Evolutionary conservation across 2,329 filamentous ascomycete species (phyloP), one percentile per base, ranked within the genome.

Genomic region (Chrysoporthe puriensis): DNA sequence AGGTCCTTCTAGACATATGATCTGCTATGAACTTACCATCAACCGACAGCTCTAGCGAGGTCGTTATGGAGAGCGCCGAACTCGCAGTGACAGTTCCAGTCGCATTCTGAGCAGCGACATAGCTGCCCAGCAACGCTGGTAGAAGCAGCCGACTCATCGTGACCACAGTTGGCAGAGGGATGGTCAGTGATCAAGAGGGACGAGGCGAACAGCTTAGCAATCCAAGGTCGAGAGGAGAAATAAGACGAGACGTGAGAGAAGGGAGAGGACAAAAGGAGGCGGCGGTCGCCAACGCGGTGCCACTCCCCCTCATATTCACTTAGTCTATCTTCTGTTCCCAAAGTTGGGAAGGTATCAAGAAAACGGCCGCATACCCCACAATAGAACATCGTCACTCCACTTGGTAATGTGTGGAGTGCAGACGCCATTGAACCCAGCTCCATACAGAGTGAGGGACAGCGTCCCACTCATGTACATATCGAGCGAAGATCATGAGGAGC

Each of bases 331-430:
- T 44, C 56, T 57, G 32, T 13, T 26, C 5, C 36, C 16, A 11
- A 44, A 4, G 3, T 42, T 59, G 57, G 57, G 21, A 40, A 60
- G 57, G 40, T 26, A 44, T 60, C 57, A 44, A 26, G 40, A 32
- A 26, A 44, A 26, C 2, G n/a, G 36, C 21, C 5, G n/a, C n/a
- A 44, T 56, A 54, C 62, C 57, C 66, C 62, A 48, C 66, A 60
- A 46, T 56, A 26, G n/a, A 44, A 11, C 18, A 42, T 48, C 56
- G 21, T 54, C 64, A 44, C 13, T 46, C 48, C 18, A 61, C 32
- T 26, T 56, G 36, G 42, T 48, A 26, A 40, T 50, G 43, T 68
- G 66, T 62, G 58, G 66, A 68, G 62, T 59, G 57, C 57, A 48
- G 32, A 21, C 40, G 62, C 21, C 52, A 48, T 36, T n/a, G 32